phyloP scores from a whole-genome alignment of 83 land plant genomes.

The Larix sibirica region DNA sequence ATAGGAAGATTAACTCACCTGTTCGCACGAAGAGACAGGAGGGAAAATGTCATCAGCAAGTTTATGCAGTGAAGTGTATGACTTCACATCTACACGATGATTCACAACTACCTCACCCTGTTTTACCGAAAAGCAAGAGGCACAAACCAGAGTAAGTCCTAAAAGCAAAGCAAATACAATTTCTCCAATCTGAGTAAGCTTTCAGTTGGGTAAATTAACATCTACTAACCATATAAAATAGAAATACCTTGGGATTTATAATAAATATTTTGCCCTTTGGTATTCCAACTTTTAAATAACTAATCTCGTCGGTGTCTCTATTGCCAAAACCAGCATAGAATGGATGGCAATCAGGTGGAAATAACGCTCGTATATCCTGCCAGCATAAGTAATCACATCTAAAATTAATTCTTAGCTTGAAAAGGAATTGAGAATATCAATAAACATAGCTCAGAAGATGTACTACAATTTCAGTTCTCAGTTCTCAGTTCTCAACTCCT shows the following conservation, averaged over 20 bases:
- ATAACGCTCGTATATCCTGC: slow-evolving; percentile 86
- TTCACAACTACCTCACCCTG: slow-evolving; percentile 96
- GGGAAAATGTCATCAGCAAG: slow-evolving; percentile 98
- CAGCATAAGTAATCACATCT: slow-evolving; percentile 8
- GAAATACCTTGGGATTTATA: slow-evolving; percentile 91
- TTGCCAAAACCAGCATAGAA: slow-evolving; percentile 99
- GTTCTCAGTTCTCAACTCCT: neutral
- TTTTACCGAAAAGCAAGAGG: neutral
- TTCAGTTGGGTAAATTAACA: neutral
- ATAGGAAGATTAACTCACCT: slow-evolving; percentile 32
- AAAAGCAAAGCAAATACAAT: slow-evolving; percentile 8
- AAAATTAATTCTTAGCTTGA: neutral
- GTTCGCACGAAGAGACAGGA: slow-evolving; percentile 61
- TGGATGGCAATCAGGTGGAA: slow-evolving; percentile 90
- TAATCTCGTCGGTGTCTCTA: slow-evolving; percentile 96
- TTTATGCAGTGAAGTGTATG: slow-evolving; percentile 93
- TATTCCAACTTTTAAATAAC: slow-evolving; percentile 93
- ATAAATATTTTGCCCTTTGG: slow-evolving; percentile 98
- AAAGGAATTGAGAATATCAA: neutral
- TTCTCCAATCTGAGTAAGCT: neutral
- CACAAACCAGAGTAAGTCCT: slow-evolving; percentile 7
- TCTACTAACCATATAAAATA: neutral
- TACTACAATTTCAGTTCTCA: neutral
- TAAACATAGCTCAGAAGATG: neutral
- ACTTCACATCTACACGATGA: slow-evolving; percentile 73